Base-by-base conservation (phyloP, 164 flowering plant genomes). In the Cinnamomum micranthum region DNA sequence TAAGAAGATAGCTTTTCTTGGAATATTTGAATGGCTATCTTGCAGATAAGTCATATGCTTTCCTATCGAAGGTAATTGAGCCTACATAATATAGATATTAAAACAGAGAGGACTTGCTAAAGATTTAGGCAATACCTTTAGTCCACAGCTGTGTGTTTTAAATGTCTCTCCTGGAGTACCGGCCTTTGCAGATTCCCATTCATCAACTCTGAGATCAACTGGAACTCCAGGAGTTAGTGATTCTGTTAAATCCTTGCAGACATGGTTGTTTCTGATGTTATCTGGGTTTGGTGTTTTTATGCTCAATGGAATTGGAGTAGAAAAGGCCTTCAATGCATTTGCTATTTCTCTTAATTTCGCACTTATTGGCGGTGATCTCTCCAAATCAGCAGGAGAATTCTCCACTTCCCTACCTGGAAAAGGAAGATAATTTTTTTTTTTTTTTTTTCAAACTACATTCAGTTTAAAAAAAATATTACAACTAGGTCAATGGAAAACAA, bases 311-410 rank as follows among this genome's bases (percentile, higher is more conserved):
- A 87, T 81, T 72, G 89, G 75, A 22, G 84, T 62, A 67, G 68
- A 76, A 23, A 91, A 76, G 20, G 81, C 75, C 50, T 86, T 87
- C 80, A 90, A 65, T 28, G 76, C 83, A 65, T 86, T 84, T 24
- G 88, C 77, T 60, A 92, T 24, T 76, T 87, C 88, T 74, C 76
- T 85, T 27, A 92, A 47, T 73, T 83, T 79, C 66, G 73, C 79
- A 77, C 88, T 87, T 24, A 92, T 64, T 64, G 92, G 90, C 47
- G 94, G 93, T 22, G 97, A 88, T 68, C 58, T 59, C 6, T 70
- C 69, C 47, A 84, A 80, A 68, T 80, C 85, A 28, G 51, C 28
- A 6, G 19, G 35, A 15, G 50, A 23, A 20, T 6, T 31, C 66
- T 62, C 52, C 28, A 60, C 22, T 59, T 41, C 15, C 11, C 25